Evolutionary conservation across 1,284 basidiomycete species (phyloP), one percentile per base, ranked within the genome.

Genomic region (Porogramme epimiltina): DNA sequence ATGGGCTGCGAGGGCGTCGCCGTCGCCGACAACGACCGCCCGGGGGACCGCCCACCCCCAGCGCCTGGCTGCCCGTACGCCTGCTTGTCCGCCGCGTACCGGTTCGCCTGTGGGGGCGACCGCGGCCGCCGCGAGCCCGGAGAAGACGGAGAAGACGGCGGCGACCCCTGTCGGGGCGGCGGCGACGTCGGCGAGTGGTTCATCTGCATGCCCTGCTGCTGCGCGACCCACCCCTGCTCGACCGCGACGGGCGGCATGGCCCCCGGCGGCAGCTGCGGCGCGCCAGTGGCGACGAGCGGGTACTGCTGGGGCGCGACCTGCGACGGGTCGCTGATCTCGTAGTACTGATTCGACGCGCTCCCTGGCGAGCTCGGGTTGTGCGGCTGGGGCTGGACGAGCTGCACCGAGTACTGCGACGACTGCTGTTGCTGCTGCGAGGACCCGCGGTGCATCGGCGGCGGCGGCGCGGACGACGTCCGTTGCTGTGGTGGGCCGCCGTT

Each of bases 11-110:
- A 71, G 9, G 78, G 66, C 28, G 69, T 63, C 10, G 79, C 85
- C 36, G 79, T 86, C 15, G 87, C 87, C 3, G 86, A 89, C 48
- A 85, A 58, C 18, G 88, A 89, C 34, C 87, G 80, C n/a, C 71
- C 69, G 1, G 84, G 76, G 16, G 69, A 59, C 52, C 76, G 75
- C 5, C 48, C 48, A 4, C 55, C 51, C 8, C 39, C 49, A 18
- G n/a, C n/a, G n/a, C 45, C 49, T n/a, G 66, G 66, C 9, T 69
- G 65, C 33, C 67, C 69, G 37, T 61, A 57, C 20, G 55, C 56
- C 48, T 63, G 65, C 60, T 66, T 66, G 53, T 65, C 69, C 51
- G 74, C 65, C 28, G 72, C 61, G 51, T 77, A 73, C 39, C 73
- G 73, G 42, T 72, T 75, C 15, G 61, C 61, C 42, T 66, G 68